Conservation (phyloP, 805 yeast genomes). For the Candida awuae region DNA sequence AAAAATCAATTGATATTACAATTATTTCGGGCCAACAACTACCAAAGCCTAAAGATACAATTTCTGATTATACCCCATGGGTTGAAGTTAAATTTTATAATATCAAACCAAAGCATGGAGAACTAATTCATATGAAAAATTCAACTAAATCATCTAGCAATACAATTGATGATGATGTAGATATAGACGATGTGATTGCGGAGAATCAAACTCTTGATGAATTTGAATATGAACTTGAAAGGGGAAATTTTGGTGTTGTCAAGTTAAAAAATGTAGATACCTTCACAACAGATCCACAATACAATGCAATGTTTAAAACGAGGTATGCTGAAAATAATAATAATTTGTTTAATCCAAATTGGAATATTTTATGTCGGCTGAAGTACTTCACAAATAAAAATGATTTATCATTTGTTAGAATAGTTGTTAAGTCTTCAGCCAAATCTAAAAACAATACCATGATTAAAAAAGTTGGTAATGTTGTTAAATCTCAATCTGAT, state of each 20-base stretch:
- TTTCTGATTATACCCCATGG: slow-evolving; percentile 46
- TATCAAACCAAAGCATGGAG: slow-evolving; percentile 16
- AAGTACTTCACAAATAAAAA: slow-evolving; percentile 29
- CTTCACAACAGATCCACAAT: not conserved
- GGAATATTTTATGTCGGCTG: slow-evolving; percentile 55
- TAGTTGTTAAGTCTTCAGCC: slow-evolving; percentile 35
- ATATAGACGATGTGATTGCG: not conserved
- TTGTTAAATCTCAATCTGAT: slow-evolving; percentile 1
- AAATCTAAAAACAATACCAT: slow-evolving; percentile 18
- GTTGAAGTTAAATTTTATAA: slow-evolving; percentile 57
- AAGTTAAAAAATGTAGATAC: slow-evolving; percentile 6
- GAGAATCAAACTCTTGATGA: not conserved
- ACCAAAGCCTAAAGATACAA: slow-evolving; percentile 53
- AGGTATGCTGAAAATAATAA: slow-evolving; percentile 32
- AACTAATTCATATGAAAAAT: slow-evolving; percentile 2
- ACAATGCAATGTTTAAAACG: slow-evolving; percentile 25
- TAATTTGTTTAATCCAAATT: slow-evolving; percentile 83
- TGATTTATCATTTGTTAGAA: slow-evolving; percentile 49
- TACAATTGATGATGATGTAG: not conserved
- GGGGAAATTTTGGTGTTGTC: too few relatives aligned
- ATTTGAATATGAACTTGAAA: too few relatives aligned
- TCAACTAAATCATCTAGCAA: not conserved
- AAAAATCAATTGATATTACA: slow-evolving; percentile 30
- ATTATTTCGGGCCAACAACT: slow-evolving; percentile 80
- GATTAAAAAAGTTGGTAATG: slow-evolving; percentile 6